Evolutionary conservation across 768 basidiomycete species (phyloP), one percentile per base, ranked within the genome.

Genomic region (Suillus paluster): DNA sequence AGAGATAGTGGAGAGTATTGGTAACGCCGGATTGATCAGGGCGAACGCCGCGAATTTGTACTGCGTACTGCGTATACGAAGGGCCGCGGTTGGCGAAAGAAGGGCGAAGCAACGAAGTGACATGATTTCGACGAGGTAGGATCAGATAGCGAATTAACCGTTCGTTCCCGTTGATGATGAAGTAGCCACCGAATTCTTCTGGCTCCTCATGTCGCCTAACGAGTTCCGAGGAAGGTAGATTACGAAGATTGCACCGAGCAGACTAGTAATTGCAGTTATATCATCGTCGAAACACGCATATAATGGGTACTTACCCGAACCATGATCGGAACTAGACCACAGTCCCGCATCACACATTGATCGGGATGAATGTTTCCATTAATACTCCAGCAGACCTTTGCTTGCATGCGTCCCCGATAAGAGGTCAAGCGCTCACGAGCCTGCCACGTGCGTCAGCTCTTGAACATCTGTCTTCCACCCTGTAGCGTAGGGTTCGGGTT

Each of bases 171-270:
- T 99, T 99, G 76, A 99, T 88, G 72, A 99, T 86, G 73, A 99
- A 99, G 78, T 99, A 99, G 33, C 97, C 97, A 57, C 97, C 97
- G 71, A 98, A 98, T 75, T 99, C 97, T 78, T 97, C 95, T 1
- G 97, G 89, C 70, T 99, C 97, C 82, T 99, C 97, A 72, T 97
- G 91, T 64, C 90, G 89, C 60, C 81, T 79, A 60, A 99, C 94
- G 49, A 99, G 88, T 50, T 94, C 90, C 10, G 90, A 84, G 10
- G 97, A 92, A 2, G 94, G 86, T 75, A 97, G 83, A 38, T 83
- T 83, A 49, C 89, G 88, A n/a, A 99, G 77, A 75, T 98, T 97
- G 73, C 97, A 99, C 62, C 97, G 83, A 23, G 87, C 88, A 10
- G 97, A 98, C 93, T 97, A 65, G 5, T 39, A 11, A 54, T 23